phyloP scores from a whole-genome alignment of 139 green algal genomes.

The Tetradesmus obliquus region DNA sequence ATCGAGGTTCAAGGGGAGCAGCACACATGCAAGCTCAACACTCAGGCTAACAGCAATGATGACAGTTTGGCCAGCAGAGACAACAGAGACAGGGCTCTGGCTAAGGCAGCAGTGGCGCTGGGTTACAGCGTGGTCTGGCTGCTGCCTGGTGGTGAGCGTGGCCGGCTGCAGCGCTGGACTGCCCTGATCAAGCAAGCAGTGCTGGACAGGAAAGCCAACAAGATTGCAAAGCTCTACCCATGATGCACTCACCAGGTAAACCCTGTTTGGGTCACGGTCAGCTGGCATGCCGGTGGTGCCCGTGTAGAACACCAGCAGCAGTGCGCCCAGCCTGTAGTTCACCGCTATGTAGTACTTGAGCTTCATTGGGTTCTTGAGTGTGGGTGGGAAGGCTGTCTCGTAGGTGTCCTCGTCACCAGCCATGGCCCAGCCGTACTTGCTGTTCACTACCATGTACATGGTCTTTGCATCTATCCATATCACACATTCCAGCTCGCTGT shows the following conservation, averaged over 20 bases:
- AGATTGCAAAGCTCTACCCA: no score
- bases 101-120: neutral
- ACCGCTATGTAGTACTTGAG: constrained; percentile 35
- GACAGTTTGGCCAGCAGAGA: neutral
- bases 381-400: neutral
- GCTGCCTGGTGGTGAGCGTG: no score
- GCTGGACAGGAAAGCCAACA: neutral
- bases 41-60: neutral
- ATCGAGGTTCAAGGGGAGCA: constrained; percentile 13
- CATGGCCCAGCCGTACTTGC: constrained; percentile 4
- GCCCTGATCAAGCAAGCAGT: neutral
- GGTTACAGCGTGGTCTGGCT: neutral
- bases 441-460: neutral
- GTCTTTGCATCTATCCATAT: constrained; percentile 31
- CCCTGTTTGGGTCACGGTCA: neutral
- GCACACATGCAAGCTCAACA: neutral
- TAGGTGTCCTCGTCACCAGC: neutral
- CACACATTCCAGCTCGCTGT: no score
- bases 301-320: constrained; percentile 31
- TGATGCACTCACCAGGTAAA: constrained; percentile 21
- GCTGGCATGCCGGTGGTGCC: constrained; percentile 25
- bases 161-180: neutral
- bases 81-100: neutral
- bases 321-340: neutral
- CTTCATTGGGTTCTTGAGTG: neutral